A percentile compares a stretch with the other conserved stretches of the same genome.
phyloP scores from a whole-genome alignment of 257 asterid genomes.

The Apocynum venetum region DNA sequence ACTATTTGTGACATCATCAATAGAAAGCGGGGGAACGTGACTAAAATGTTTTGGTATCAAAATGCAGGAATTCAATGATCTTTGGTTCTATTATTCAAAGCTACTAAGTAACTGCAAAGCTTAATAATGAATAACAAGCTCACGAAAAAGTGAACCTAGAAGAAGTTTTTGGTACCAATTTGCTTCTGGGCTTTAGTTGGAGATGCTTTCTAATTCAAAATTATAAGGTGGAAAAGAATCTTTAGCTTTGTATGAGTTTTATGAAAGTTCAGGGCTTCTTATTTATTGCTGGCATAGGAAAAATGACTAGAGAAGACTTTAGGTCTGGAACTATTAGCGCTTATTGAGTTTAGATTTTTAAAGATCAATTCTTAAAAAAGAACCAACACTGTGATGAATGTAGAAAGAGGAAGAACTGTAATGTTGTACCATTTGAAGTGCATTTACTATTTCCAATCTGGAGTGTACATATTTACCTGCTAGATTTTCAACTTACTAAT shows the following conservation, averaged over 20 bases:
- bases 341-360: neutral
- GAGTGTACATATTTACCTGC: neutral
- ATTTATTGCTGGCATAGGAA: conserved; percentile 1
- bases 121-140: neutral
- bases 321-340: neutral
- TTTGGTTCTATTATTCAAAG: neutral
- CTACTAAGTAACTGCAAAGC: neutral
- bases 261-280: neutral
- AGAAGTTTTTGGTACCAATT: neutral
- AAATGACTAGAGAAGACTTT: neutral
- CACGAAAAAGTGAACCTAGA: neutral
- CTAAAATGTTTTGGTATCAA: neutral
- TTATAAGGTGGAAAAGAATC: neutral
- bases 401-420: neutral
- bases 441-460: neutral
- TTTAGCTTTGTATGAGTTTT: neutral
- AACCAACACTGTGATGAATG: neutral
- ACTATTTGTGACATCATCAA: neutral
- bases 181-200: neutral
- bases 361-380: neutral
- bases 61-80: neutral
- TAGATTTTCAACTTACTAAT: neutral
- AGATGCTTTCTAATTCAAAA: neutral
- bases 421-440: neutral
- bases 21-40: neutral